A percentile compares a stretch with the other conserved stretches of the same genome.
phyloP scores from a whole-genome alignment of 768 basidiomycete species.

The Suillus tomentosus region DNA sequence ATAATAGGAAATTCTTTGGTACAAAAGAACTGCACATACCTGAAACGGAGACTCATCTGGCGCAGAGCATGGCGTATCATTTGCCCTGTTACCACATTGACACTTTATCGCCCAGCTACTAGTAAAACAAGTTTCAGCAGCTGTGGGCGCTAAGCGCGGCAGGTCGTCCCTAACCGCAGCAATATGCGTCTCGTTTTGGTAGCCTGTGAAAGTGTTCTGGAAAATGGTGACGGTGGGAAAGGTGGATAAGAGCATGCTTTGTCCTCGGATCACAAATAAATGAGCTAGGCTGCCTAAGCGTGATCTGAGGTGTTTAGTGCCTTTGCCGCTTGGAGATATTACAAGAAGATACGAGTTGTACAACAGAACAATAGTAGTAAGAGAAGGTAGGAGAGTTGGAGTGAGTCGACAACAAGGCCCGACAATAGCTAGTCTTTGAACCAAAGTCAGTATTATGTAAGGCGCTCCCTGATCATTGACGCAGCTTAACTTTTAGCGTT shows the following conservation, averaged over 20 bases:
- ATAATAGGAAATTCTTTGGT: background rate
- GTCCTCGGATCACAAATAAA: slow-evolving; percentile 1
- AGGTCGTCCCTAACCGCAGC: background rate
- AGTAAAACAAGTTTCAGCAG: background rate
- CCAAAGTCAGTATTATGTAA: background rate
- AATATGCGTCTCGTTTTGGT: background rate
- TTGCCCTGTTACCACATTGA: background rate
- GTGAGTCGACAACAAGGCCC: background rate
- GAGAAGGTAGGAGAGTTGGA: background rate
- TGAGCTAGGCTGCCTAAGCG: background rate
- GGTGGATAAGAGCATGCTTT: background rate
- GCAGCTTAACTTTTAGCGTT: no score
- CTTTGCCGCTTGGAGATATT: background rate
- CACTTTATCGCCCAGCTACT: background rate
- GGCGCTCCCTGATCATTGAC: background rate
- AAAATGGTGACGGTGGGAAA: slow-evolving; percentile 1
- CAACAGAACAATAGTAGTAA: background rate
- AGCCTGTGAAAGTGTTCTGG: background rate
- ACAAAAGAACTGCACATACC: background rate
- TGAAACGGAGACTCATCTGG: background rate
- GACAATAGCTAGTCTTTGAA: background rate
- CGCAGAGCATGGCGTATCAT: background rate
- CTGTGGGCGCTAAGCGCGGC: background rate
- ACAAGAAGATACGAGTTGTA: slow-evolving; percentile 2
- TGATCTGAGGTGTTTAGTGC: background rate